Conservation (phyloP, 2,329 filamentous ascomycete species). For the Lojkania enalia region DNA sequence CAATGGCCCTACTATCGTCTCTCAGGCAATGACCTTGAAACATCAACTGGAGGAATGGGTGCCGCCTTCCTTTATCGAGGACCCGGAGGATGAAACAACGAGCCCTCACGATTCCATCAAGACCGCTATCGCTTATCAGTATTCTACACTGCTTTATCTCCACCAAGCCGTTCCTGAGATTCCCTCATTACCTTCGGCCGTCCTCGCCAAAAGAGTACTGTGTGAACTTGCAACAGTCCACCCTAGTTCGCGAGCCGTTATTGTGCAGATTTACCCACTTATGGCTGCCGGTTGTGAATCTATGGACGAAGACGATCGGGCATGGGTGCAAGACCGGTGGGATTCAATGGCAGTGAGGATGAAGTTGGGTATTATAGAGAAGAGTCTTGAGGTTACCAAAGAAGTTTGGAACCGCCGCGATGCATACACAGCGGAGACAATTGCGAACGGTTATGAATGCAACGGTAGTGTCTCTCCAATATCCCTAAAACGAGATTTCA, state of each 20-base stretch:
- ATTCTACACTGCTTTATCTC: conserved; percentile 67
- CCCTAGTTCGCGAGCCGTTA: conserved; percentile 62
- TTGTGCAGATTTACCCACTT: conserved; percentile 71
- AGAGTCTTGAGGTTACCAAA: conserved; percentile 64
- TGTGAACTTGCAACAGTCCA: conserved; percentile 66
- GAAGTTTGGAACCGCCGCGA: conserved; percentile 70
- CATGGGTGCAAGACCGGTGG: conserved; percentile 68
- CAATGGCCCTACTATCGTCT: conserved; percentile 65
- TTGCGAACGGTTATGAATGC: conserved; percentile 9
- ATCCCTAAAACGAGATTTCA: conserved; percentile 28
- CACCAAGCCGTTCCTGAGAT: conserved; percentile 71
- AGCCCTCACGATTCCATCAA: conserved; percentile 67
- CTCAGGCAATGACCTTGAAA: conserved; percentile 65
- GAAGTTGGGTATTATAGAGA: conserved; percentile 69
- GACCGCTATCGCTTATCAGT: conserved; percentile 69
- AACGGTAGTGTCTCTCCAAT: conserved; percentile 14
- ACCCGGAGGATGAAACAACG: conserved; percentile 65
- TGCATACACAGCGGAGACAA: conserved; percentile 47
- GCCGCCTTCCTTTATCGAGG: conserved; percentile 60
- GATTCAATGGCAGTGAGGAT: conserved; percentile 62
- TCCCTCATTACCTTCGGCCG: conserved; percentile 59
- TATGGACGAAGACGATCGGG: conserved; percentile 60
- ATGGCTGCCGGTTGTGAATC: conserved; percentile 69
- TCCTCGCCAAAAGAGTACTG: conserved; percentile 65
- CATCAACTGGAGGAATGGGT: conserved; percentile 64